Percentiles rank a stretch among this genome's conserved stretches.
Conservation (phyloP, 2,329 filamentous ascomycete genomes). For the Stagonosporopsis cucurbitacearum region DNA sequence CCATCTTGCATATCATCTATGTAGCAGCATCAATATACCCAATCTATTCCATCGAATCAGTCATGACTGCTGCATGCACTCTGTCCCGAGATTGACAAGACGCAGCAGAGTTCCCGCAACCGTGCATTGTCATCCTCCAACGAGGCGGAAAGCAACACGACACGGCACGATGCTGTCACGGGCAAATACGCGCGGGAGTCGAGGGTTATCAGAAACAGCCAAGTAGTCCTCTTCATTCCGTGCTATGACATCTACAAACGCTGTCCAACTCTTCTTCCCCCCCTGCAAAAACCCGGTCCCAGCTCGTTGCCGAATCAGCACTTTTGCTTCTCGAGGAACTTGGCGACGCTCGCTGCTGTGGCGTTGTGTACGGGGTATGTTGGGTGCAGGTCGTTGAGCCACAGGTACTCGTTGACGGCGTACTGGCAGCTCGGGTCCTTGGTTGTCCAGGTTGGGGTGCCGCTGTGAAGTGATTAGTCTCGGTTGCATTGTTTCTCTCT, state of each 20-base stretch:
- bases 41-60: neutral
- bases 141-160: neutral
- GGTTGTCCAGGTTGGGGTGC: constrained; percentile 49
- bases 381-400: constrained; percentile 69
- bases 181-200: too few relatives aligned
- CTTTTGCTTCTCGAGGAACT: constrained; percentile 24
- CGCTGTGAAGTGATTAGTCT: constrained; percentile 29
- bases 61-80: too few relatives aligned
- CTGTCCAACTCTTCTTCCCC: too few relatives aligned
- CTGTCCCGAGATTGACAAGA: too few relatives aligned
- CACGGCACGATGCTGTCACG: too few relatives aligned
- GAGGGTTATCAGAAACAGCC: too few relatives aligned
- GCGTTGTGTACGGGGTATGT: constrained; percentile 68
- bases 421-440: constrained; percentile 57
- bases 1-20: neutral
- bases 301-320: neutral
- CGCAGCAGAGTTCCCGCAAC: neutral
- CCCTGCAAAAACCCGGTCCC: too few relatives aligned
- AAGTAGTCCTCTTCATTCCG: too few relatives aligned
- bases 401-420: constrained; percentile 68
- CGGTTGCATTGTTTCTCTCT: neutral
- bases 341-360: constrained; percentile 55
- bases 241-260: too few relatives aligned
- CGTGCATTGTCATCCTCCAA: neutral
- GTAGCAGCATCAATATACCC: constrained; percentile 12